Conservation (phyloP, 371 early-diverging fungal species). For the Conidiobolus incongruus region DNA sequence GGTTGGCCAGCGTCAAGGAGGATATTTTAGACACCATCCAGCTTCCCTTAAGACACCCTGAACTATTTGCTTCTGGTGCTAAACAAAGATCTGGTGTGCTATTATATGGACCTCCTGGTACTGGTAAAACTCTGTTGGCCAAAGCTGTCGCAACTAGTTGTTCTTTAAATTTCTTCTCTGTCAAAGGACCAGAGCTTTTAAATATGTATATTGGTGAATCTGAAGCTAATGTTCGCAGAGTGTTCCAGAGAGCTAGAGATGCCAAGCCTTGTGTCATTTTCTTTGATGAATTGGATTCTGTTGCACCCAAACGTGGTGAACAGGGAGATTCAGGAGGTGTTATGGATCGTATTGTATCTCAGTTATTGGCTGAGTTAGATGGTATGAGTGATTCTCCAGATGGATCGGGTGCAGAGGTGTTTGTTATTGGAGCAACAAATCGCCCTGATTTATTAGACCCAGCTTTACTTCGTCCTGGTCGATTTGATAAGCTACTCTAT, state of each 20-base stretch:
- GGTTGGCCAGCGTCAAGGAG: constrained; percentile 88
- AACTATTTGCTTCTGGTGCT: constrained; percentile 90
- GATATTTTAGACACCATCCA: constrained; percentile 96
- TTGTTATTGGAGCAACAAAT: constrained; percentile 99
- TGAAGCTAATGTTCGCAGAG: constrained; percentile 88
- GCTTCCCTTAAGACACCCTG: constrained; percentile 91
- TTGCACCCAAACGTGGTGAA: constrained; percentile 91
- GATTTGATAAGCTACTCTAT: constrained; percentile 90
- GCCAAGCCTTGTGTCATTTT: constrained; percentile 98
- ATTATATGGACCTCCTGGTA: constrained; percentile 97
- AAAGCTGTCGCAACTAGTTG: constrained; percentile 98
- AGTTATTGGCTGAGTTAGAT: constrained; percentile 88
- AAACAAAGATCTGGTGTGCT: constrained; percentile 92
- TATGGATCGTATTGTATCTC: constrained; percentile 94
- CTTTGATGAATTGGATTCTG: constrained; percentile 99
- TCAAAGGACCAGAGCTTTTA: constrained; percentile 96
- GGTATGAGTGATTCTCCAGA: constrained; percentile 53
- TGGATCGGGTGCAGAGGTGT: constrained; percentile 52
- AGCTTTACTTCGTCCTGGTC: constrained; percentile 87
- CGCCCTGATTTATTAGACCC: constrained; percentile 97
- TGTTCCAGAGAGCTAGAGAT: constrained; percentile 96
- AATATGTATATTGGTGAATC: constrained; percentile 94
- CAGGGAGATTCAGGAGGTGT: constrained; percentile 95
- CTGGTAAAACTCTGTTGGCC: constrained; percentile 97
- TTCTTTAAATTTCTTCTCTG: constrained; percentile 91